A percentile compares a stretch with the other conserved stretches of the same genome.
Conservation (phyloP, 2,329 filamentous ascomycete species). For the Cytospora piceicola region DNA sequence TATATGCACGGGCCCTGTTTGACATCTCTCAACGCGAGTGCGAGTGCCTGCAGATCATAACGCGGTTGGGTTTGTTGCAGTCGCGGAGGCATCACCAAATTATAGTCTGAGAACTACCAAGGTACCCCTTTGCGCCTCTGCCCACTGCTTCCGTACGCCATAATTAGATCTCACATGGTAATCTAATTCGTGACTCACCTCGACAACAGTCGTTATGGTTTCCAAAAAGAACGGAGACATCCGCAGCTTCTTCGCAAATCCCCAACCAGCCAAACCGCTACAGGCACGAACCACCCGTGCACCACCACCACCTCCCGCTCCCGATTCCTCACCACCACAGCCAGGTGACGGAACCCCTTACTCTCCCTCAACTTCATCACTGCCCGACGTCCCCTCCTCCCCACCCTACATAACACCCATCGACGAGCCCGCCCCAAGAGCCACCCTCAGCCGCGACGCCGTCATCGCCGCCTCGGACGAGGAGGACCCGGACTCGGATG, state of each 20-base stretch:
- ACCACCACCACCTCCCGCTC: neutral
- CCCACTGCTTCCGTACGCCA: neutral
- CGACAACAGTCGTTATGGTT: slow-evolving; percentile 2
- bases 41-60: neutral
- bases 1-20: neutral
- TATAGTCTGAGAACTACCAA: too few species aligned
- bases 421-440: slow-evolving; percentile 34
- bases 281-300: neutral
- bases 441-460: slow-evolving; percentile 51
- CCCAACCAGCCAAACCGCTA: slow-evolving; percentile 24
- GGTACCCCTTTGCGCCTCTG: neutral
- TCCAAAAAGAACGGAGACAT: slow-evolving; percentile 40
- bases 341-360: neutral
- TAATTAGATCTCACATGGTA: neutral
- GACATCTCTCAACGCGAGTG: slow-evolving; percentile 8
- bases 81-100: neutral
- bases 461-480: slow-evolving; percentile 74
- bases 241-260: slow-evolving; percentile 44
- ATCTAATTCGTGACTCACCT: neutral
- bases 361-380: neutral
- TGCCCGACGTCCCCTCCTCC: slow-evolving; percentile 24
- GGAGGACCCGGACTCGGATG: slow-evolving; percentile 66
- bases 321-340: neutral
- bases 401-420: slow-evolving; percentile 33
- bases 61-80: neutral